Evolutionary conservation across 257 asterid species (phyloP).

Genomic region (Solanum bulbocastanum): DNA sequence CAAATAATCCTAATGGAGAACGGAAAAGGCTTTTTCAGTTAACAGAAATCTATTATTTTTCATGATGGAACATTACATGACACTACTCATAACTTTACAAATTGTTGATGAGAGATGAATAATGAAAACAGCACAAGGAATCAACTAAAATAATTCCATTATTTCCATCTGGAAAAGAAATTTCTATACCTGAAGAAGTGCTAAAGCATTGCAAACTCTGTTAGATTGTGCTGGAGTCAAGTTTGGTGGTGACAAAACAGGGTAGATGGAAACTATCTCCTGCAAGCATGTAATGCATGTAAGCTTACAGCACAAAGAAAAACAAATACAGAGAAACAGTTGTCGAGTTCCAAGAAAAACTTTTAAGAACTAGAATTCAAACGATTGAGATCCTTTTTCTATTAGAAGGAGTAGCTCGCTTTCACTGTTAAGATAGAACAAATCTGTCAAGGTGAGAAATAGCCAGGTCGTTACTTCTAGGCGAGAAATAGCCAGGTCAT

Average conservation of each 20-base stretch:
- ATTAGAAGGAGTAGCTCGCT: not conserved
- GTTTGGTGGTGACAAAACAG: constrained; percentile 91
- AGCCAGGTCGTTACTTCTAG: not conserved
- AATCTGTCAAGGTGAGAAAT: not conserved
- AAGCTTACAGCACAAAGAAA: not conserved
- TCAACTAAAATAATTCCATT: not conserved
- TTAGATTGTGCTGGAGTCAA: constrained; percentile 85
- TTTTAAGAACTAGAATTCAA: not conserved
- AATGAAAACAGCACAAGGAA: not conserved
- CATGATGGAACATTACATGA: not conserved
- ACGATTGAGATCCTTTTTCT: not conserved
- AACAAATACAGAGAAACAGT: not conserved
- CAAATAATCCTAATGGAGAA: not conserved
- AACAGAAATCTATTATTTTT: not conserved
- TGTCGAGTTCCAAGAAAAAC: not conserved
- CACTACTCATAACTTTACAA: not conserved
- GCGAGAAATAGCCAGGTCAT: not conserved
- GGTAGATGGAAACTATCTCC: constrained; percentile 95
- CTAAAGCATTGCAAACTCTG: constrained; percentile 97
- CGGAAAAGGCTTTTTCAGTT: not conserved
- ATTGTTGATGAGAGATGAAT: not conserved
- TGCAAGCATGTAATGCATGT: constrained; percentile 17
- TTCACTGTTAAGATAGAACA: not conserved
- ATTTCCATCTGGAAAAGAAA: not conserved
- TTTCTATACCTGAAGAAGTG: constrained; percentile 76